Evolutionary conservation across 1,284 basidiomycete species (phyloP).

Genomic region (Cystobasidium pallidum): DNA sequence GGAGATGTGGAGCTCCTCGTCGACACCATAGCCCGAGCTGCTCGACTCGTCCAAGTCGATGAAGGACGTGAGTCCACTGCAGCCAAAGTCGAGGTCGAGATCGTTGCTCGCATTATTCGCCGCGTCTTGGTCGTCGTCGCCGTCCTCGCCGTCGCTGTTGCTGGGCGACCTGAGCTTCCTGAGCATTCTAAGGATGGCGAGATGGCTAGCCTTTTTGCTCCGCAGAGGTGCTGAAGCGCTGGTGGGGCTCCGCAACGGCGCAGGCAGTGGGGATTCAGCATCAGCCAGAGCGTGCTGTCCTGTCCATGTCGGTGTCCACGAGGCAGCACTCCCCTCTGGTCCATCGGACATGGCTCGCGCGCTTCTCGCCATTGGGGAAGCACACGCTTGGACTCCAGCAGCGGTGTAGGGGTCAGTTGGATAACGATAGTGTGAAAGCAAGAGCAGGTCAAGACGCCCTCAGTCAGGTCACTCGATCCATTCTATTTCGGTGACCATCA

Average conservation of each 20-base stretch:
- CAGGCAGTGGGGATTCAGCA: not conserved
- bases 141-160: conserved; percentile 7
- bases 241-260: not conserved
- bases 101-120: not conserved
- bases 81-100: conserved; percentile 24
- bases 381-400: too few relatives aligned
- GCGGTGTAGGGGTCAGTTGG: too few relatives aligned
- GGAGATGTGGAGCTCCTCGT: conserved; percentile 16
- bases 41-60: conserved; percentile 1
- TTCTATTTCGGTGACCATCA: too few relatives aligned
- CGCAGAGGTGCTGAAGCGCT: not conserved
- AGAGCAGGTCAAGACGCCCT: too few relatives aligned
- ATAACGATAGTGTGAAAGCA: too few relatives aligned
- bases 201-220: conserved; percentile 6
- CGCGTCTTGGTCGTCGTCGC: not conserved
- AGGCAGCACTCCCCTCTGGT: not conserved
- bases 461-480: too few relatives aligned
- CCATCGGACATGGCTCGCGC: not conserved
- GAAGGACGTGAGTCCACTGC: conserved; percentile 2
- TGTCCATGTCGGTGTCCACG: too few relatives aligned
- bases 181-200: not conserved
- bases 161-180: not conserved
- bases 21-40: not conserved
- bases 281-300: not conserved
- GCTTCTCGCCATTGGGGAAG: not conserved